Evolutionary conservation across 2,329 filamentous ascomycete genomes (phyloP).

Genomic region (Aspergillus phoenicis): DNA sequence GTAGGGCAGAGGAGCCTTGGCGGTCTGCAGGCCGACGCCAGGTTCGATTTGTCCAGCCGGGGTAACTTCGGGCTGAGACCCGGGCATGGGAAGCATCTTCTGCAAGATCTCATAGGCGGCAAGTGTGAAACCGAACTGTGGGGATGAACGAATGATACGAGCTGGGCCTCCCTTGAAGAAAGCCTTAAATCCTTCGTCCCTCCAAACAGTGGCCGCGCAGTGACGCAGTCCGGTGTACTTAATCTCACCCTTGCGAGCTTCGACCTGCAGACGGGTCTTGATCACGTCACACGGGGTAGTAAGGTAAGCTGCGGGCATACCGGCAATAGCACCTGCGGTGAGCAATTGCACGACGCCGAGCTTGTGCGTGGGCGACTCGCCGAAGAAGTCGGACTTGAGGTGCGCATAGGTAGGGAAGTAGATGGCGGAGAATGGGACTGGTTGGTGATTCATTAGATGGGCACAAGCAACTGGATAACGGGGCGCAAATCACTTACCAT

Average conservation of each 20-base stretch:
- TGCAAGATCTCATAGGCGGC: constrained; percentile 94
- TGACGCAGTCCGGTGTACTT: constrained; percentile 85
- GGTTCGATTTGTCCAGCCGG: constrained; percentile 65
- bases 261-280: constrained; percentile 97
- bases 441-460: constrained; percentile 10
- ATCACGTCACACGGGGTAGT: constrained; percentile 98
- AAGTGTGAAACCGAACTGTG: constrained; percentile 96
- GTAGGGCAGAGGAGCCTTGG: constrained; percentile 65
- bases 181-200: constrained; percentile 89
- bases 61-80: constrained; percentile 56
- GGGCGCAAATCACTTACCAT: constrained; percentile 51
- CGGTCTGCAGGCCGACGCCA: constrained; percentile 64
- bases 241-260: constrained; percentile 92
- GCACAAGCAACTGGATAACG: background rate
- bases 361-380: constrained; percentile 83
- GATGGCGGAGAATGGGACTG: constrained; percentile 93
- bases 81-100: constrained; percentile 76
- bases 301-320: constrained; percentile 89
- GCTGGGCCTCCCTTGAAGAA: constrained; percentile 99
- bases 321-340: constrained; percentile 89
- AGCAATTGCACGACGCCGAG: constrained; percentile 88
- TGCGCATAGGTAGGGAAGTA: constrained; percentile 98
- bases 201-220: constrained; percentile 77
- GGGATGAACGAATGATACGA: constrained; percentile 90
- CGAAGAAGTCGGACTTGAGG: constrained; percentile 90